Conservation (phyloP, 2,329 filamentous ascomycete species). For the Talaromyces sp. region DNA sequence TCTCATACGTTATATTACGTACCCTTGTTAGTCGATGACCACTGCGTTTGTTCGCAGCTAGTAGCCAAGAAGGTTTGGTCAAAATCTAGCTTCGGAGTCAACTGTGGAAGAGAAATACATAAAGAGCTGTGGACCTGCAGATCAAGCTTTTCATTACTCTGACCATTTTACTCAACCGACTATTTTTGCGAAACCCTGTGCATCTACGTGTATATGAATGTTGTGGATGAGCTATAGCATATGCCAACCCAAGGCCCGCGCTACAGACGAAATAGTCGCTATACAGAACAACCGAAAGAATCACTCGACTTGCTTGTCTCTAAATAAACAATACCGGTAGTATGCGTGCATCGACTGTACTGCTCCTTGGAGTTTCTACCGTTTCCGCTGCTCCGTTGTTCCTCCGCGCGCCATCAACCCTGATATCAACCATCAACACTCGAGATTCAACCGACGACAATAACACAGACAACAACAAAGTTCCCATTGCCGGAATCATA, state of each 20-base stretch:
- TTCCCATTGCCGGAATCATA: constrained; percentile 13
- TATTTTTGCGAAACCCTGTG: too few species aligned
- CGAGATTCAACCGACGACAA: constrained; percentile 3
- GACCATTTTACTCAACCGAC: background rate
- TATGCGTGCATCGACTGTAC: background rate
- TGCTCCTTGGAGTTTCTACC: constrained; percentile 6
- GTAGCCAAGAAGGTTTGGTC: background rate
- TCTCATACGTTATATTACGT: background rate
- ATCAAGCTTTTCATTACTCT: background rate
- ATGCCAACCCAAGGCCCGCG: background rate
- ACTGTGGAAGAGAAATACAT: background rate
- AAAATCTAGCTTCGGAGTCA: background rate
- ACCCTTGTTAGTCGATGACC: background rate
- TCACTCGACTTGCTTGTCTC: background rate
- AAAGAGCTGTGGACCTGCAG: background rate
- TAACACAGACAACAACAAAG: background rate
- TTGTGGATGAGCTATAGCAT: background rate
- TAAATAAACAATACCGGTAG: background rate
- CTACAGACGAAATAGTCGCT: background rate
- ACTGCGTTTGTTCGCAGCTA: background rate
- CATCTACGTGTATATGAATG: background rate
- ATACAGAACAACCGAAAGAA: background rate
- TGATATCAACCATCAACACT: background rate
- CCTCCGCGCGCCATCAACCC: background rate
- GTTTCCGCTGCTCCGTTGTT: background rate